Percentiles rank a stretch among this genome's conserved stretches.
phyloP scores from a whole-genome alignment of 176 grass and related monocot species.

The Secale cereale region DNA sequence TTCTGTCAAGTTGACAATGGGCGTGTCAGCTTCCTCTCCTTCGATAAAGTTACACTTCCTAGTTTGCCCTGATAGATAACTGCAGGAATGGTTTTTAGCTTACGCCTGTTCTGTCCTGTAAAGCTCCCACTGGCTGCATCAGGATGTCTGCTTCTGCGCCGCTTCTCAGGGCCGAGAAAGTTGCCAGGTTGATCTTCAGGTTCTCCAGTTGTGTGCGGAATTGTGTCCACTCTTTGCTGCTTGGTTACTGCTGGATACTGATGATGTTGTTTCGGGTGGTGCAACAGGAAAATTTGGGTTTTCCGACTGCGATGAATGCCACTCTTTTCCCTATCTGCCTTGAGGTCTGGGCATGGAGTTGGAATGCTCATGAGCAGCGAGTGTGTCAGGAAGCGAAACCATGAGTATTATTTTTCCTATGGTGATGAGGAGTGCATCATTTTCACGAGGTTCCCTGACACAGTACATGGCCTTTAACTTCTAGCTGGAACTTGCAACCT shows the following conservation, averaged over 20 bases:
- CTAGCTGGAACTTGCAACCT: too few species aligned
- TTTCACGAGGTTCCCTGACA: too few species aligned
- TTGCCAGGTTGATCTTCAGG: constrained; percentile 21
- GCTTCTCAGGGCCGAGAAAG: constrained; percentile 16
- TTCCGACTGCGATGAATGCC: constrained; percentile 49
- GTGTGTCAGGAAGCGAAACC: not conserved
- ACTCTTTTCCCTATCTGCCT: constrained; percentile 28
- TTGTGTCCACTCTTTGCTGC: constrained; percentile 27
- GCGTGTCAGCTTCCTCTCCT: too few species aligned
- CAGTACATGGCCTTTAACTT: too few species aligned
- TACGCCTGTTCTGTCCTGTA: too few species aligned
- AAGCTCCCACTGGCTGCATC: not conserved
- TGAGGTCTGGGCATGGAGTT: not conserved
- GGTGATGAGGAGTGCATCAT: too few species aligned
- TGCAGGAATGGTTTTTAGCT: too few species aligned
- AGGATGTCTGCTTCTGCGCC: not conserved
- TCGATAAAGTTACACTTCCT: too few species aligned
- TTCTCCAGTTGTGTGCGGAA: constrained; percentile 13
- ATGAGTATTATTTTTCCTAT: too few species aligned
- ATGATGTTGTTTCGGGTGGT: not conserved
- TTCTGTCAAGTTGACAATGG: too few species aligned
- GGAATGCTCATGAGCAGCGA: not conserved
- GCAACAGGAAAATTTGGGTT: not conserved
- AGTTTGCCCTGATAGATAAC: too few species aligned
- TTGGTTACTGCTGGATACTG: constrained; percentile 20